Conservation (phyloP, 768 basidiomycete genomes). For the Ramaria rubella region DNA sequence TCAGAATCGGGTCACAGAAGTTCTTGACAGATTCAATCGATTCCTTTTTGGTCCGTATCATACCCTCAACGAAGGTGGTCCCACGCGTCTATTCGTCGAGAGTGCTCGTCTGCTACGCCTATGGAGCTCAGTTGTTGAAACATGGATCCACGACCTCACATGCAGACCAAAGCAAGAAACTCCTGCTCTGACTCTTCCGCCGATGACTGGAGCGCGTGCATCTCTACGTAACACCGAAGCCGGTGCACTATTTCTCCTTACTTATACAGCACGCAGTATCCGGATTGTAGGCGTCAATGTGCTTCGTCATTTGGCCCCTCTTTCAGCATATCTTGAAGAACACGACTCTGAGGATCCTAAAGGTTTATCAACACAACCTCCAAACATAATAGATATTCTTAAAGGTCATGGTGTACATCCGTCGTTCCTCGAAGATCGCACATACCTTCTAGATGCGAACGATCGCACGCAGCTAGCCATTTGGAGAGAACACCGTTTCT, state of each 20-base stretch:
- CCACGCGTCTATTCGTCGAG: slow-evolving; percentile 58
- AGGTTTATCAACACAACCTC: neutral
- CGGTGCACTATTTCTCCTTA: slow-evolving; percentile 68
- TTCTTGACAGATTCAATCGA: slow-evolving; percentile 58
- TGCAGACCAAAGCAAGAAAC: slow-evolving; percentile 32
- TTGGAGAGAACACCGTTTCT: slow-evolving; percentile 53
- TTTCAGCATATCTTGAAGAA: slow-evolving; percentile 40
- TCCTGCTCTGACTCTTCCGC: slow-evolving; percentile 28
- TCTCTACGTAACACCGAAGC: slow-evolving; percentile 60
- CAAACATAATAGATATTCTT: slow-evolving; percentile 44
- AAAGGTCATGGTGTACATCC: slow-evolving; percentile 42
- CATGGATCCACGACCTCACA: slow-evolving; percentile 51
- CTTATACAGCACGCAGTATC: slow-evolving; percentile 45
- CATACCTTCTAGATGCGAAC: slow-evolving; percentile 56
- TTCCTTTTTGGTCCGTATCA: slow-evolving; percentile 69
- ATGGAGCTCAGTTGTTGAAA: slow-evolving; percentile 68
- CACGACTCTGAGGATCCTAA: slow-evolving; percentile 16
- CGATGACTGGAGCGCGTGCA: slow-evolving; percentile 35
- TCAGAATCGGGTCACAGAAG: slow-evolving; percentile 42
- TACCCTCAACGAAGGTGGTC: slow-evolving; percentile 57
- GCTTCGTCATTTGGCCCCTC: slow-evolving; percentile 47
- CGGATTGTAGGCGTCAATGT: slow-evolving; percentile 58
- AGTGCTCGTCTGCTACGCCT: slow-evolving; percentile 58
- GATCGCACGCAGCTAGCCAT: slow-evolving; percentile 58
- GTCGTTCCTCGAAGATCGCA: slow-evolving; percentile 51